A percentile compares a stretch with the other conserved stretches of the same genome.
phyloP scores from a whole-genome alignment of 345 rosid genomes.

The Populus davidiana region DNA sequence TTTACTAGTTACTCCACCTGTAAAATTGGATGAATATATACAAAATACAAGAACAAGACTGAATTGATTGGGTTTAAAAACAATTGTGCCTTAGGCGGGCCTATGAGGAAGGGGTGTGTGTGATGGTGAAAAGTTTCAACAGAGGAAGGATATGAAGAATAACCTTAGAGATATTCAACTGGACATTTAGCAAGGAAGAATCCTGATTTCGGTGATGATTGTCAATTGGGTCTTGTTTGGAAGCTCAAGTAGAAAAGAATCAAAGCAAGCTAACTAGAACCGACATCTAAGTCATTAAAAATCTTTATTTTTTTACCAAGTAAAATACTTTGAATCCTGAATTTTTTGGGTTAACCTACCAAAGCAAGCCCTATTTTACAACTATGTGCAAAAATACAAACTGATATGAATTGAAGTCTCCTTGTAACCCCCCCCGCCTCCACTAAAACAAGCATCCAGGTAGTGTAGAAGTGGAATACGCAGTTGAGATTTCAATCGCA shows the following conservation, averaged over 20 bases:
- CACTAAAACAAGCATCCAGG: background rate
- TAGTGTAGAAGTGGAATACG: background rate
- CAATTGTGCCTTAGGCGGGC: constrained; percentile 55
- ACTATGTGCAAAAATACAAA: too few species aligned
- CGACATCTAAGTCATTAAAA: too few species aligned
- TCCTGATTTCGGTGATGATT: too few species aligned
- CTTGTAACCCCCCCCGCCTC: too few species aligned
- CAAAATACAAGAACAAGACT: background rate
- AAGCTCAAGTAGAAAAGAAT: too few species aligned
- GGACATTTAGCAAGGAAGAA: constrained; percentile 51
- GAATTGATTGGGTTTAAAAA: background rate
- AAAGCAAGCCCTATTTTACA: too few species aligned
- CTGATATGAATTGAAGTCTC: too few species aligned
- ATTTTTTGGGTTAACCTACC: too few species aligned
- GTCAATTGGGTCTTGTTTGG: too few species aligned
- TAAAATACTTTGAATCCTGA: too few species aligned
- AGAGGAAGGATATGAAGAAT: constrained; percentile 47
- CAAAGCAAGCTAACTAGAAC: too few species aligned
- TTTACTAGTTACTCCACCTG: background rate
- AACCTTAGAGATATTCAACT: constrained; percentile 52
- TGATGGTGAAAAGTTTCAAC: constrained; percentile 56
- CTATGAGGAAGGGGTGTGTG: constrained; percentile 44
- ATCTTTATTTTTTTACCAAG: too few species aligned
- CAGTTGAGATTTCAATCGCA: background rate
- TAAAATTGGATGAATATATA: background rate